Conservation (phyloP, 108 stramenopile genomes). For the Cyclostephanos tholiformis region DNA sequence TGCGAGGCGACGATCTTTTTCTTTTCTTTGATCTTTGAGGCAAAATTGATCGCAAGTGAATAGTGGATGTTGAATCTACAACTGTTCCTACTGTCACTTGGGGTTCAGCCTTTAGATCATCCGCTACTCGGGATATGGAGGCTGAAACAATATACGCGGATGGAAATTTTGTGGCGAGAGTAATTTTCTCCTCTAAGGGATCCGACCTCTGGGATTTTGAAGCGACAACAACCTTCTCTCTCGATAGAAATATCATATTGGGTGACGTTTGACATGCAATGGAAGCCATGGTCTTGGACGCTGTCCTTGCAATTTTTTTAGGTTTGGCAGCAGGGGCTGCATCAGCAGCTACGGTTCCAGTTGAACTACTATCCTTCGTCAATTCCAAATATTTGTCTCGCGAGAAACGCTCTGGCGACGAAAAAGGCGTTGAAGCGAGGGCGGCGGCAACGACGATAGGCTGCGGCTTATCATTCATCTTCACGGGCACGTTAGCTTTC, state of each 20-base stretch:
- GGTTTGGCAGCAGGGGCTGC: not conserved
- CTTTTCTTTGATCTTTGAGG: not conserved
- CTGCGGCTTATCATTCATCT: not conserved
- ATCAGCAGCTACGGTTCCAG: too few relatives aligned
- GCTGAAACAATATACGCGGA: not conserved
- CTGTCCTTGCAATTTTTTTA: not conserved
- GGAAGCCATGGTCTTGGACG: not conserved
- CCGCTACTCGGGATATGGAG: not conserved
- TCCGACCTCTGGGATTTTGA: not conserved
- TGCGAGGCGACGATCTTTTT: not conserved
- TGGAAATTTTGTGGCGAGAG: too few relatives aligned
- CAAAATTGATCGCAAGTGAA: not conserved
- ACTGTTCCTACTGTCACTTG: not conserved
- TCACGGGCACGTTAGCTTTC: not conserved
- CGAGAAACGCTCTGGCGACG: too few relatives aligned
- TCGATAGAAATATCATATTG: not conserved
- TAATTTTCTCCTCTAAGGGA: too few relatives aligned
- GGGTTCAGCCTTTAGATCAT: not conserved
- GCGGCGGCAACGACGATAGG: too few relatives aligned
- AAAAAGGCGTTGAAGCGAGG: too few relatives aligned
- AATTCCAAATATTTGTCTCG: too few relatives aligned
- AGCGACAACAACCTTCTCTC: not conserved
- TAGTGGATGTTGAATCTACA: not conserved
- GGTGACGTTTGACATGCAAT: not conserved
- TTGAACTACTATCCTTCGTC: too few relatives aligned